These are phyloP conservation scores for Wickerhamiella pararugosa DNA, from an alignment of 1,139 yeast genomes.

Conservation along the genomic window DNA sequence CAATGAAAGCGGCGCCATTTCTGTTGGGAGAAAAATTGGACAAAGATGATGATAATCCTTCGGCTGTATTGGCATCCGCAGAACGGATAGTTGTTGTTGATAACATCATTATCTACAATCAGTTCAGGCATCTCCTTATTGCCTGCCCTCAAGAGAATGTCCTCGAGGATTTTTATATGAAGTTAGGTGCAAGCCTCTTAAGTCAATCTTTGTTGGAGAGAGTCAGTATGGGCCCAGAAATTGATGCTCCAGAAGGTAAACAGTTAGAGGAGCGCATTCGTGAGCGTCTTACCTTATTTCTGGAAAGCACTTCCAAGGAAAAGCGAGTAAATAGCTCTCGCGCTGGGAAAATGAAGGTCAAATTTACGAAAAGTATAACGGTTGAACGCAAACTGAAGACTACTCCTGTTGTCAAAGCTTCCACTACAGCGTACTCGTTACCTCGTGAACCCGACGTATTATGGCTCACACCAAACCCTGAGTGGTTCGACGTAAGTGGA, in stretches of 20 bases:
- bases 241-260: constrained; percentile 8
- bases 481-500: constrained; percentile 28
- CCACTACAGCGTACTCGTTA: constrained; percentile 17
- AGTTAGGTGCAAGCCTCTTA: constrained; percentile 21
- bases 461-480: constrained; percentile 14
- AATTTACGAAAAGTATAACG: constrained; percentile 18
- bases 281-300: constrained; percentile 23
- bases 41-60: constrained; percentile 12
- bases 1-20: constrained; percentile 21
- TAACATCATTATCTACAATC: constrained; percentile 26
- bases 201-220: constrained; percentile 17
- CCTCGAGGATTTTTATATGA: constrained; percentile 23
- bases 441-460: constrained; percentile 7
- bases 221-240: constrained; percentile 15
- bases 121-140: constrained; percentile 22
- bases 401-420: constrained; percentile 10
- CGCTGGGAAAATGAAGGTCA: constrained; percentile 16
- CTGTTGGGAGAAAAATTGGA: constrained; percentile 20
- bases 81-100: constrained; percentile 26
- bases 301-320: constrained; percentile 20
- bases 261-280: constrained; percentile 17
- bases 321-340: constrained; percentile 9
- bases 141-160: constrained; percentile 25
- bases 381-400: constrained; percentile 18
- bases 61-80: constrained; percentile 18